These are phyloP conservation scores for Epithele typhae DNA, from an alignment of 768 basidiomycete species.

Conservation along the genomic window DNA sequence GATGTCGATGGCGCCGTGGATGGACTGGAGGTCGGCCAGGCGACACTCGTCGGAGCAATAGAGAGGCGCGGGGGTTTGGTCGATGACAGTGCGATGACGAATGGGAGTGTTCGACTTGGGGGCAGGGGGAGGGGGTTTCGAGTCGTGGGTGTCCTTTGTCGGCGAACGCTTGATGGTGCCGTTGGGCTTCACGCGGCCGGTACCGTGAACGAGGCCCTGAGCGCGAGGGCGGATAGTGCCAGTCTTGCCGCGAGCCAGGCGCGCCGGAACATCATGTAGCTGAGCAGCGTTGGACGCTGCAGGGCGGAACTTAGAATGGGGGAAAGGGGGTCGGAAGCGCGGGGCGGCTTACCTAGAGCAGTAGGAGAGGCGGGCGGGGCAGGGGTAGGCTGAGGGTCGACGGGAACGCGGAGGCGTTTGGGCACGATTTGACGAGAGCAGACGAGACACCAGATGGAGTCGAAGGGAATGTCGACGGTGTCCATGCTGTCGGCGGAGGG, in stretches of 20 bases:
- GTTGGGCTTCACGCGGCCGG: constrained; percentile 57
- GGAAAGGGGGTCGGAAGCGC: background rate
- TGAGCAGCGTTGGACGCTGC: constrained; percentile 24
- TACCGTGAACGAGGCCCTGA: constrained; percentile 61
- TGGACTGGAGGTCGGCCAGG: constrained; percentile 48
- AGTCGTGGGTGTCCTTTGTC: constrained; percentile 17
- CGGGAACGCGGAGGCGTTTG: constrained; percentile 57
- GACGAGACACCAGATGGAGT: constrained; percentile 77
- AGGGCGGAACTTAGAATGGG: constrained; percentile 13
- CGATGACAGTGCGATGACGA: constrained; percentile 66
- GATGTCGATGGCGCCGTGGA: constrained; percentile 37
- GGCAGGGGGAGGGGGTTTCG: constrained; percentile 19
- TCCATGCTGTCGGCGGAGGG: constrained; percentile 20
- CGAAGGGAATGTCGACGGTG: constrained; percentile 34
- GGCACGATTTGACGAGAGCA: constrained; percentile 78
- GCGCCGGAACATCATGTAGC: constrained; percentile 19
- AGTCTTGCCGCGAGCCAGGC: constrained; percentile 29
- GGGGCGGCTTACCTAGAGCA: constrained; percentile 32
- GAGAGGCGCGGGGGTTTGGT: constrained; percentile 74
- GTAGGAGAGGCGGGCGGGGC: constrained; percentile 35
- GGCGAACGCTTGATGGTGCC: constrained; percentile 44
- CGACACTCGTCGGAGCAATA: constrained; percentile 83
- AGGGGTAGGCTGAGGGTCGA: constrained; percentile 26
- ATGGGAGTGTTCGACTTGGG: constrained; percentile 29
- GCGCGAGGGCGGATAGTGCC: constrained; percentile 33